A percentile compares a stretch with the other conserved stretches of the same genome.
Evolutionary conservation across 129 eudicot genomes (phyloP).

Genomic region (Lactuca sativa): DNA sequence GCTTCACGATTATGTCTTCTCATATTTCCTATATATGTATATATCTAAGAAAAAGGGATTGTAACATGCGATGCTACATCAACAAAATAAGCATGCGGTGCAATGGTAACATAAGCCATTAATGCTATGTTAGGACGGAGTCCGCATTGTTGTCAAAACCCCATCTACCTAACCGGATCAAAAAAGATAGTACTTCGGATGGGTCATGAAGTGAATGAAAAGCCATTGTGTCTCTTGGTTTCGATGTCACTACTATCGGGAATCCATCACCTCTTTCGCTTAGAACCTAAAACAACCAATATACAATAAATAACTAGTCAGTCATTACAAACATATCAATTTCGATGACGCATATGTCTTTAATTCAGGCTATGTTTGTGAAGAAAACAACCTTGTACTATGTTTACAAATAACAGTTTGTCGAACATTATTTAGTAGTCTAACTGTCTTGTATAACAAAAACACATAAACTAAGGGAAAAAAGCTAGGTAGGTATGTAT

Average conservation of each 20-base stretch:
- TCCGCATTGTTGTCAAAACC: conserved; percentile 16
- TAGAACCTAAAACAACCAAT: conserved; percentile 43
- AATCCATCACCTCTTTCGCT: conserved; percentile 47
- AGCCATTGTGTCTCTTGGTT: conserved; percentile 63
- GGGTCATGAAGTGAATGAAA: conserved; percentile 62
- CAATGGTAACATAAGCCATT: too few relatives aligned
- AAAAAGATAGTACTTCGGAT: conserved; percentile 62
- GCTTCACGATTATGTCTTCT: conserved; percentile 7
- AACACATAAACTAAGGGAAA: background rate
- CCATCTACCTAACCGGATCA: conserved; percentile 61
- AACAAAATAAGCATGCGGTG: too few relatives aligned
- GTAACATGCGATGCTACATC: background rate
- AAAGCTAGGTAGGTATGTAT: background rate
- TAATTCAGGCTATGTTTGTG: too few relatives aligned
- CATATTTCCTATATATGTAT: background rate
- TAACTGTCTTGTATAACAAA: background rate
- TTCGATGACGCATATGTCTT: too few relatives aligned
- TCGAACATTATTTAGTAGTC: too few relatives aligned
- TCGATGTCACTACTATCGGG: conserved; percentile 58
- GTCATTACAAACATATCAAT: too few relatives aligned
- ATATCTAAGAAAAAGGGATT: background rate
- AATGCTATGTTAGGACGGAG: background rate
- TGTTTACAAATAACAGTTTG: too few relatives aligned
- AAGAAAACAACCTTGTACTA: too few relatives aligned
- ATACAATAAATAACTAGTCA: too few relatives aligned